Evolutionary conservation across 305 asterid genomes (phyloP).

Genomic region (Solanum hybrid): DNA sequence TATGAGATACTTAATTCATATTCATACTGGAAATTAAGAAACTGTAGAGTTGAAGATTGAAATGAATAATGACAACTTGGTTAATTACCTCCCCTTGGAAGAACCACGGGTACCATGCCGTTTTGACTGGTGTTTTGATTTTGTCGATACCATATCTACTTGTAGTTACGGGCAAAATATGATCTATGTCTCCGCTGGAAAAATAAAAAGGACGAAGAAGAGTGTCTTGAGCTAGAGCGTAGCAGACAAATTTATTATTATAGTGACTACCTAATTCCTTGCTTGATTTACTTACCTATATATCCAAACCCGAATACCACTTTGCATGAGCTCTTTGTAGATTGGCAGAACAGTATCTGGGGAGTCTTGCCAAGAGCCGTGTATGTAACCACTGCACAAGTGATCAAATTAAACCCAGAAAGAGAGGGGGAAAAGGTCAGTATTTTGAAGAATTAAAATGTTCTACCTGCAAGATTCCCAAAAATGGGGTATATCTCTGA

Average conservation of each 20-base stretch:
- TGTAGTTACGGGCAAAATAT: slow-evolving; percentile 33
- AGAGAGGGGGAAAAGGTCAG: background rate
- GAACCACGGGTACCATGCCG: slow-evolving; percentile 61
- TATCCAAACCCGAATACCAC: slow-evolving; percentile 40
- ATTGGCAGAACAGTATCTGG: slow-evolving; percentile 31
- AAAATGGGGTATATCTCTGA: slow-evolving; percentile 10
- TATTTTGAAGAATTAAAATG: too few relatives aligned
- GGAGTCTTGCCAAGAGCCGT: slow-evolving; percentile 14
- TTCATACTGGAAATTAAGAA: background rate
- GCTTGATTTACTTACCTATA: slow-evolving; percentile 24
- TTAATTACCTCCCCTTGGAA: slow-evolving; percentile 29
- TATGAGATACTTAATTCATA: background rate
- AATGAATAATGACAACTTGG: background rate
- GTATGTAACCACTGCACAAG: background rate
- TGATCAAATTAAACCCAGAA: background rate
- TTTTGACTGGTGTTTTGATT: slow-evolving; percentile 31
- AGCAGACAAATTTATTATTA: background rate
- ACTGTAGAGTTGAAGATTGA: background rate
- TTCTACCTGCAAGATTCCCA: slow-evolving; percentile 21
- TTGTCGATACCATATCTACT: slow-evolving; percentile 42
- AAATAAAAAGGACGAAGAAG: background rate
- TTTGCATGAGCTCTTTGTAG: slow-evolving; percentile 30
- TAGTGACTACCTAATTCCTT: background rate
- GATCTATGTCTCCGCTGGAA: slow-evolving; percentile 40
- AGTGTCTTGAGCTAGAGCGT: background rate